Evolutionary conservation across 225 moss, liverwort and hornwort species (phyloP).

Genomic region (Physcomitrium patens): DNA sequence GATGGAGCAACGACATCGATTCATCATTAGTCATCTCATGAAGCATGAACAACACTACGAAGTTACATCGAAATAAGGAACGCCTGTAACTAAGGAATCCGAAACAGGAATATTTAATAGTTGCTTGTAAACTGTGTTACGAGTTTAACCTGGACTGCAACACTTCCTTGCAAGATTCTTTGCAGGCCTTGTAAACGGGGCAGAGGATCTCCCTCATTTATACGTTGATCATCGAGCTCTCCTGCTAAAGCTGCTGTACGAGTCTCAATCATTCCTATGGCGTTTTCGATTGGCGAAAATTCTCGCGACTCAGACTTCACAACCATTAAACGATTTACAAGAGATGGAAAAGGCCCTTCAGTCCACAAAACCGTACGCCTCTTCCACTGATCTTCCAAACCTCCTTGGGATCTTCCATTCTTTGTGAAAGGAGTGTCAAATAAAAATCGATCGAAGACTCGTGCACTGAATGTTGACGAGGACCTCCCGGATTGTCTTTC

Average conservation of each 20-base stretch:
- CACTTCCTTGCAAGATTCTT: constrained; percentile 95
- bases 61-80: background rate
- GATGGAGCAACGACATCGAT: constrained; percentile 22
- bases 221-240: constrained; percentile 87
- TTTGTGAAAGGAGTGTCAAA: constrained; percentile 97
- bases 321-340: constrained; percentile 87
- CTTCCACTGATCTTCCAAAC: constrained; percentile 98
- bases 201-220: constrained; percentile 78
- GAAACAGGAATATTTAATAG: background rate
- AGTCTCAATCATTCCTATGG: constrained; percentile 97
- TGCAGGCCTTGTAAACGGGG: constrained; percentile 92
- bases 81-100: background rate
- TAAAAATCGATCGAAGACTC: constrained; percentile 86
- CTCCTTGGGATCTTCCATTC: constrained; percentile 89
- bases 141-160: constrained; percentile 83
- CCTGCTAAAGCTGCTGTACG: constrained; percentile 75
- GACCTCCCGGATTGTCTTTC: constrained; percentile 72
- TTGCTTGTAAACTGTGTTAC: background rate
- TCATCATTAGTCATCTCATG: background rate
- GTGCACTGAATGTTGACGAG: constrained; percentile 65
- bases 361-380: constrained; percentile 80
- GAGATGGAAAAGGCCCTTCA: constrained; percentile 90
- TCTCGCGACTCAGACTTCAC: constrained; percentile 88
- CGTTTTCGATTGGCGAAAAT: constrained; percentile 96
- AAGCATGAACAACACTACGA: background rate